Evolutionary conservation across 2,329 filamentous ascomycete genomes (phyloP).

Genomic region (Trichoderma atroviride): DNA sequence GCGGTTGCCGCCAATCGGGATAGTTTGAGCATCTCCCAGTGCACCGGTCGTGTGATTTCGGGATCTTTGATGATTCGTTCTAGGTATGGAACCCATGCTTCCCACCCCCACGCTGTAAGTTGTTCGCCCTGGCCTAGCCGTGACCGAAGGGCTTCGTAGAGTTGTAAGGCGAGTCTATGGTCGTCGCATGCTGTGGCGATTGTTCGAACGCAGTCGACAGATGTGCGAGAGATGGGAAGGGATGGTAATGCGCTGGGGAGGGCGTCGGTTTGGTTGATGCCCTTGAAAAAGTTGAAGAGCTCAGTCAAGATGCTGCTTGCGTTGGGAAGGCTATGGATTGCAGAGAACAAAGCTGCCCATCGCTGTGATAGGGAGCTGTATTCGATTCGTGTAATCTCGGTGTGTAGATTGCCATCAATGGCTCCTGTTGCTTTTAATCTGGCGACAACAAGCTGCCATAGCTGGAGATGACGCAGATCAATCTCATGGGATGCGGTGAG

Average conservation of each 20-base stretch:
- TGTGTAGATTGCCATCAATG: constrained; percentile 16
- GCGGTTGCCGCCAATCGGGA: constrained; percentile 1
- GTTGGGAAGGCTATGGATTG: constrained; percentile 18
- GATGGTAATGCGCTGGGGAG: constrained; percentile 24
- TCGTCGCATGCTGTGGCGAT: constrained; percentile 32
- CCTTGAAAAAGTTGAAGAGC: constrained; percentile 27
- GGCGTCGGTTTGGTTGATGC: constrained; percentile 28
- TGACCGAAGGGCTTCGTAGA: constrained; percentile 31
- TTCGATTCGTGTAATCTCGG: constrained; percentile 22
- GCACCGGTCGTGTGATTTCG: constrained; percentile 29
- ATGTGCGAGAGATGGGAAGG: constrained; percentile 15
- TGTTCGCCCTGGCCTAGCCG: neutral
- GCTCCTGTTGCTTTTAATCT: constrained; percentile 25
- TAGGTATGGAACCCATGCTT: constrained; percentile 39
- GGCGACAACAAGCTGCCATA: constrained; percentile 32
- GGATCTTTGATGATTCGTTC: constrained; percentile 41
- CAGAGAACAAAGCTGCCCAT: constrained; percentile 29
- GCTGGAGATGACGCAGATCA: constrained; percentile 28
- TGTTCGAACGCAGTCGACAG: constrained; percentile 27
- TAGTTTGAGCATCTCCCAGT: constrained; percentile 38
- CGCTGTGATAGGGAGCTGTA: constrained; percentile 29
- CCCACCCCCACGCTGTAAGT: constrained; percentile 38
- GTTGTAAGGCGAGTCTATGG: constrained; percentile 33
- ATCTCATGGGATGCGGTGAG: neutral
- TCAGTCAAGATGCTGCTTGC: constrained; percentile 23